phyloP scores from a whole-genome alignment of 352 stramenopile genomes.

The Saprolegnia parasitica region DNA sequence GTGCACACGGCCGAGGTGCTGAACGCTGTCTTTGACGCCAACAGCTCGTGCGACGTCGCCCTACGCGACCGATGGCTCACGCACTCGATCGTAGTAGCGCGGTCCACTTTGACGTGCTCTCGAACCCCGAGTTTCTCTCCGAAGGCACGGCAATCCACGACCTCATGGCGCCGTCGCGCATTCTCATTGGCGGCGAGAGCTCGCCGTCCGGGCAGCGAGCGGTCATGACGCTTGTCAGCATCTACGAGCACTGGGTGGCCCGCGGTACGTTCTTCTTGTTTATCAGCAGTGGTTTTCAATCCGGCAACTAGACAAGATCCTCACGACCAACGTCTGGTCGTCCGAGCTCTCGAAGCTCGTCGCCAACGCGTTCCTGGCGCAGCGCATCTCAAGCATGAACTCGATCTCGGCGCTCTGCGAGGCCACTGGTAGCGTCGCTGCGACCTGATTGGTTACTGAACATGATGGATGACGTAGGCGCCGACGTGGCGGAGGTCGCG shows the following conservation, averaged over 20 bases:
- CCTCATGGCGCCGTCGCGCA: conserved; percentile 91
- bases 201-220: conserved; percentile 82
- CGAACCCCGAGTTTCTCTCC: conserved; percentile 99
- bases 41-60: conserved; percentile 74
- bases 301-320: conserved; percentile 81
- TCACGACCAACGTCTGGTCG: conserved; percentile 99
- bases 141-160: conserved; percentile 98
- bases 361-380: conserved; percentile 98
- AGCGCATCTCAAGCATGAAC: conserved; percentile 99
- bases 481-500: conserved; percentile 97
- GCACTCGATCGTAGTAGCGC: conserved; percentile 24
- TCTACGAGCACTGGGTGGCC: conserved; percentile 98
- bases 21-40: conserved; percentile 91
- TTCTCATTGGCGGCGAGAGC: conserved; percentile 97
- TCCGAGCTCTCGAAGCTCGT: conserved; percentile 99
- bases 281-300: background rate
- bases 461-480: too few relatives aligned
- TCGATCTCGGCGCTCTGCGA: conserved; percentile 99
- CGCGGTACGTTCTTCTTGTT: conserved; percentile 36
- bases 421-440: conserved; percentile 62
- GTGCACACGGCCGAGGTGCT: conserved; percentile 98
- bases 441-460: too few relatives aligned
- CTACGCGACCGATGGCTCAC: conserved; percentile 18
- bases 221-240: conserved; percentile 88
- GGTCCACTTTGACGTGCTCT: conserved; percentile 95